Evolutionary conservation across 164 flowering plant species (phyloP).

Genomic region (Annona cherimola): DNA sequence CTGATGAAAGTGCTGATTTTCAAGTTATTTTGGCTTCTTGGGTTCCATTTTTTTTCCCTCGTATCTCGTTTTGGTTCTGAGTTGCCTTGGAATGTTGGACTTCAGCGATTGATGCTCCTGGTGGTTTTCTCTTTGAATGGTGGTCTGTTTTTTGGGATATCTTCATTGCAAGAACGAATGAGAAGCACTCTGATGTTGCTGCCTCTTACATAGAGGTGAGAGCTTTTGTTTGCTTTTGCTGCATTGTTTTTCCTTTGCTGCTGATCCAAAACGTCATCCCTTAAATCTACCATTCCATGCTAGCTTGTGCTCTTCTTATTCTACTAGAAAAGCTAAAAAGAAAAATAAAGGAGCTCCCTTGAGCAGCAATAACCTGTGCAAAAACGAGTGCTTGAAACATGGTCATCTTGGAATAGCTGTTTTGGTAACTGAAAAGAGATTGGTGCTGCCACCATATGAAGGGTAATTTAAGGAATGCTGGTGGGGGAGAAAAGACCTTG

Average conservation of each 20-base stretch:
- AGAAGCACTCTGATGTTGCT: conserved; percentile 65
- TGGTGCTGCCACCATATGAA: too few species aligned
- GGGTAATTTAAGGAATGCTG: background rate
- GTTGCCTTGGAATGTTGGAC: background rate
- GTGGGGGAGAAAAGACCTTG: background rate
- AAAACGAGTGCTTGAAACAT: background rate
- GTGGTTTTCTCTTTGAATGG: conserved; percentile 85
- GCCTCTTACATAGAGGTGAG: conserved; percentile 65
- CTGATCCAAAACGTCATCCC: background rate
- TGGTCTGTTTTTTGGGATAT: conserved; percentile 93
- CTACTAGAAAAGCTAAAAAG: background rate
- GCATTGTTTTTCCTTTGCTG: background rate
- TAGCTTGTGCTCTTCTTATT: background rate
- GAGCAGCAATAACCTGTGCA: background rate
- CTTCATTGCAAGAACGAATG: conserved; percentile 68
- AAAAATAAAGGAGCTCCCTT: background rate
- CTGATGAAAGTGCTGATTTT: background rate
- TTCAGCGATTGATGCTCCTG: conserved; percentile 83
- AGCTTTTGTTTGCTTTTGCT: background rate
- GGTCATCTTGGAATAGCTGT: background rate
- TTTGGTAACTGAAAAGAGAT: too few species aligned
- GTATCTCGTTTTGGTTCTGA: background rate
- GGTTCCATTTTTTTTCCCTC: background rate
- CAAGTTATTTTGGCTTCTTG: background rate
- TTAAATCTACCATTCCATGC: background rate